Conservation (phyloP, 2,329 filamentous ascomycete genomes). For the Triangularia setosa region DNA sequence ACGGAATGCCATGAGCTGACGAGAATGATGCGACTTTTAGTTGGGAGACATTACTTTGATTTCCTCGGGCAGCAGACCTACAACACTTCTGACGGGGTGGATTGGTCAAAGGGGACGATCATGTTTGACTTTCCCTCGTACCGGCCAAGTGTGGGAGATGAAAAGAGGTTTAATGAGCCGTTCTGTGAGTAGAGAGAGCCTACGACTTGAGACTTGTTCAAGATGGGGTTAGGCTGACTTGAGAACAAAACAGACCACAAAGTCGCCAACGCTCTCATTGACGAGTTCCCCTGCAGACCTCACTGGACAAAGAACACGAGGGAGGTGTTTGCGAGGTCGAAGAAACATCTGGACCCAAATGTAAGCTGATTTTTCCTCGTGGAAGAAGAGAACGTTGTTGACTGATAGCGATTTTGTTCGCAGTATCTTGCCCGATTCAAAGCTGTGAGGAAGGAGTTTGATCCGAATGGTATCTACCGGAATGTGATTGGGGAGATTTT, state of each 20-base stretch:
- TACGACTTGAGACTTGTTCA: too few species aligned
- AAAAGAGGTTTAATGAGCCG: conserved; percentile 45
- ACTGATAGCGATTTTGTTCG: not conserved
- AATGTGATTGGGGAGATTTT: conserved; percentile 48
- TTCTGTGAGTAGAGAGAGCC: conserved; percentile 50
- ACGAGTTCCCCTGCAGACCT: conserved; percentile 48
- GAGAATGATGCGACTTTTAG: not conserved
- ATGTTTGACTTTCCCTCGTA: conserved; percentile 53
- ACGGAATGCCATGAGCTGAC: not conserved
- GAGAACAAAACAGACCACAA: conserved; percentile 35
- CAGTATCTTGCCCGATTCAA: conserved; percentile 45
- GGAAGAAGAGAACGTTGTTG: not conserved
- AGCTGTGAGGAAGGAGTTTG: conserved; percentile 44
- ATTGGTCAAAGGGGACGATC: conserved; percentile 48
- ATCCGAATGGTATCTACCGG: conserved; percentile 44
- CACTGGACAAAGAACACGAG: conserved; percentile 54
- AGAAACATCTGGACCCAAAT: conserved; percentile 45
- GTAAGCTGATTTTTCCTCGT: conserved; percentile 26
- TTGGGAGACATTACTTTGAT: conserved; percentile 46
- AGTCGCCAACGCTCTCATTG: conserved; percentile 43
- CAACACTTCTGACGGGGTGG: conserved; percentile 44
- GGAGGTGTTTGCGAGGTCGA: conserved; percentile 41
- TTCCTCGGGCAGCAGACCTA: conserved; percentile 48
- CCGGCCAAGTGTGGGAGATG: conserved; percentile 42
- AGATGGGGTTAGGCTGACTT: not conserved